phyloP scores from a whole-genome alignment of 164 flowering plant genomes.

The Kingdonia uniflora region DNA sequence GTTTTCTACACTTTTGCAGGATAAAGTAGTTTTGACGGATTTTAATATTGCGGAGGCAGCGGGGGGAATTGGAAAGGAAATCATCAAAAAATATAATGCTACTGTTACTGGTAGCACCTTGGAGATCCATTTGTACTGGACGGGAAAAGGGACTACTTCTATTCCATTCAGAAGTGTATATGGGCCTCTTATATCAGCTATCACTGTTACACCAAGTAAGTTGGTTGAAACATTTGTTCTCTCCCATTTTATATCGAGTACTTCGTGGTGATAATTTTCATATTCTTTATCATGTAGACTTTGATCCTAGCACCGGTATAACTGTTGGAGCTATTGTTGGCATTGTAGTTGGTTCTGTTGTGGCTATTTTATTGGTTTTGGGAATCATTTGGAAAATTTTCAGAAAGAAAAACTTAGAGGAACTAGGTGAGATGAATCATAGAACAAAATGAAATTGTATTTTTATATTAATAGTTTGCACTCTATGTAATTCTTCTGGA shows the following conservation, averaged over 20 bases:
- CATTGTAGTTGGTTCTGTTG: constrained; percentile 4
- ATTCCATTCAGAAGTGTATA: constrained; percentile 55
- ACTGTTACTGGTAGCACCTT: constrained; percentile 30
- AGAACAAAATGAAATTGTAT: too few relatives aligned
- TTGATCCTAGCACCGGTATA: constrained; percentile 10
- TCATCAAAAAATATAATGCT: constrained; percentile 17
- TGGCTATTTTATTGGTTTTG: constrained; percentile 2
- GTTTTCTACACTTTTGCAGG: constrained; percentile 3
- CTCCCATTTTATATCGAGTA: background rate
- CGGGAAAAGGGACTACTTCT: constrained; percentile 68
- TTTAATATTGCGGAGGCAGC: constrained; percentile 22
- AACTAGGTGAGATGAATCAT: constrained; percentile 16
- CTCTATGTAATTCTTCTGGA: too few relatives aligned
- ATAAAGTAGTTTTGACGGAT: background rate
- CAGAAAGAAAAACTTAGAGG: constrained; percentile 9
- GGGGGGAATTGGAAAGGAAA: constrained; percentile 19
- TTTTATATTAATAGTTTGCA: background rate
- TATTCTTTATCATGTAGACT: constrained; percentile 15
- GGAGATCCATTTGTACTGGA: constrained; percentile 68
- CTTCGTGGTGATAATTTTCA: background rate
- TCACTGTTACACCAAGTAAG: constrained; percentile 68
- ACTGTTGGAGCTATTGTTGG: constrained; percentile 6
- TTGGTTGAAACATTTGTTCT: background rate
- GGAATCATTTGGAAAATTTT: constrained; percentile 13
- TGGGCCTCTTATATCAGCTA: constrained; percentile 82